A percentile compares a stretch with the other conserved stretches of the same genome.
Conservation (phyloP, 306 rosid species). For the Trifolium fragiferum region DNA sequence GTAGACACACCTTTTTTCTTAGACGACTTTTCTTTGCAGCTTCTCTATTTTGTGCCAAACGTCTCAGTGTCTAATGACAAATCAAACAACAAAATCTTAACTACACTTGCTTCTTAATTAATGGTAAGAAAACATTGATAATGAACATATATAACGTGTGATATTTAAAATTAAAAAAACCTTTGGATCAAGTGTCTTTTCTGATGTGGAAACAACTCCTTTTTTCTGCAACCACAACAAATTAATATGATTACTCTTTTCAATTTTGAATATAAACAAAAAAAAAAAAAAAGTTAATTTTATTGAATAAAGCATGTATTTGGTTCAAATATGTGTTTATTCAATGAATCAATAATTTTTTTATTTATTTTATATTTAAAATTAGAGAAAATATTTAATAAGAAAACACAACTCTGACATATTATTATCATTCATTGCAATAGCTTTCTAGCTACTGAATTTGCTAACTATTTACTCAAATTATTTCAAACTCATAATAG, state of each 20-base stretch:
- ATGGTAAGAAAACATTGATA: no score
- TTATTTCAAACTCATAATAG: background rate
- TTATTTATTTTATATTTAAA: background rate
- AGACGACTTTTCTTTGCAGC: conserved; percentile 97
- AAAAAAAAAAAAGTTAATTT: no score
- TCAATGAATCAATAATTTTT: no score
- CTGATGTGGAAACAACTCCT: conserved; percentile 78
- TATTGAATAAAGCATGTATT: no score
- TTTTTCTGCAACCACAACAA: conserved; percentile 64
- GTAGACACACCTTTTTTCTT: conserved; percentile 75
- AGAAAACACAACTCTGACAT: background rate
- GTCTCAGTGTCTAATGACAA: conserved; percentile 73
- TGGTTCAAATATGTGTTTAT: no score
- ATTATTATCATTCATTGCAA: background rate
- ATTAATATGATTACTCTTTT: background rate
- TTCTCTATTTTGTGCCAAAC: conserved; percentile 95
- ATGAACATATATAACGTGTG: no score
- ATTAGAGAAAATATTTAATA: background rate
- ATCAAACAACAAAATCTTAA: conserved; percentile 20
- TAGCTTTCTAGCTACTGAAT: background rate
- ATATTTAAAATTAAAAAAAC: conserved; percentile 27
- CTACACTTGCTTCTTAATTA: background rate
- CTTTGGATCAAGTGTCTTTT: conserved; percentile 88
- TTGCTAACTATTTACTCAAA: background rate
- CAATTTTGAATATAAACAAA: no score